Conservation (phyloP, 2,329 filamentous ascomycete genomes). For the Neophaeococcomyces mojaviensis region DNA sequence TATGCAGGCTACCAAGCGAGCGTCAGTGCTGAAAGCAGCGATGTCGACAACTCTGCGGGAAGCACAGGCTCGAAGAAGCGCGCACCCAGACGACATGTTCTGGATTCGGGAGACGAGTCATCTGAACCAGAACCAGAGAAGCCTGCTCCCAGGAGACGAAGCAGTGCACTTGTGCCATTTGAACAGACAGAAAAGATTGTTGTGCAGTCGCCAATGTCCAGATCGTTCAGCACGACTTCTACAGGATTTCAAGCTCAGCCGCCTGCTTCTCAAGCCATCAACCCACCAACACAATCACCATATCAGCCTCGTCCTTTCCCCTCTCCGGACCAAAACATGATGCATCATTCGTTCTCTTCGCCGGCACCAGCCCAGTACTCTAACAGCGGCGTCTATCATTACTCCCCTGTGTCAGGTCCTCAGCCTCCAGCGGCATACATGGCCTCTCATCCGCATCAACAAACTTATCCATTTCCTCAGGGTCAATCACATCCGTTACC, state of each 20-base stretch:
- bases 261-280: background rate
- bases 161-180: slow-evolving; percentile 8
- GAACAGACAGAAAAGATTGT: slow-evolving; percentile 9
- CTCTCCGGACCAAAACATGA: slow-evolving; percentile 16
- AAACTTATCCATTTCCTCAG: slow-evolving; percentile 3
- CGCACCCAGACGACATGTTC: slow-evolving; percentile 15
- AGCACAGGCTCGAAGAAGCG: slow-evolving; percentile 15
- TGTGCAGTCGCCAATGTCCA: slow-evolving; percentile 2
- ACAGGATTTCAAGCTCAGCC: background rate
- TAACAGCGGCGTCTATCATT: slow-evolving; percentile 12
- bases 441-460: slow-evolving; percentile 9
- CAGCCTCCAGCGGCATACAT: slow-evolving; percentile 11
- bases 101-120: slow-evolving; percentile 20
- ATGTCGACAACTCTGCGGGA: slow-evolving; percentile 25
- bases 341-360: slow-evolving; percentile 19
- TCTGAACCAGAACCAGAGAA: slow-evolving; percentile 15
- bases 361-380: slow-evolving; percentile 18
- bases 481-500: background rate
- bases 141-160: slow-evolving; percentile 9
- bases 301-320: slow-evolving; percentile 11
- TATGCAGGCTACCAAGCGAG: slow-evolving; percentile 29
- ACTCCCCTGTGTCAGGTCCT: background rate
- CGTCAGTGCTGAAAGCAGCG: slow-evolving; percentile 30
- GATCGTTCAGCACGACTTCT: slow-evolving; percentile 1
- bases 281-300: background rate